Evolutionary conservation across 2,329 filamentous ascomycete genomes (phyloP).

Genomic region (Aureobasidium sp.): DNA sequence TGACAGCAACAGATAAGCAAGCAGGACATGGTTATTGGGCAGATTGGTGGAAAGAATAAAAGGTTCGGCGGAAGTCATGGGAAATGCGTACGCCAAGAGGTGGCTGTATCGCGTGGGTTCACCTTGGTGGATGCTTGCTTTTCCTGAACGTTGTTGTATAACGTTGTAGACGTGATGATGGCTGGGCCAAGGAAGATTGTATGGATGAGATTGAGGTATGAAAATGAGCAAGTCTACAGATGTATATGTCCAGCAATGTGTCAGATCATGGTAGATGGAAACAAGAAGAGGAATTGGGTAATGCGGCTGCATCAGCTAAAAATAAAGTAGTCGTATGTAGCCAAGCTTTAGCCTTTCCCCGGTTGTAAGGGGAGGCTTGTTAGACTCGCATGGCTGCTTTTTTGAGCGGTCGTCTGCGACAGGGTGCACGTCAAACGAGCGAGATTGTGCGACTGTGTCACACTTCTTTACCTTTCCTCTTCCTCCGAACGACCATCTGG

Average conservation of each 20-base stretch:
- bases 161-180: neutral
- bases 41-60: neutral
- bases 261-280: neutral
- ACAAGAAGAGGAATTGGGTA: neutral
- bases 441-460: neutral
- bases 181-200: neutral
- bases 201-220: neutral
- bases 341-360: neutral
- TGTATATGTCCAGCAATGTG: neutral
- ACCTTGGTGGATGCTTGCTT: constrained; percentile 9
- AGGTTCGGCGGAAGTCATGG: neutral
- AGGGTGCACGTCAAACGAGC: neutral
- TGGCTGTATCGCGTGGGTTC: neutral
- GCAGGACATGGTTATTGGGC: neutral
- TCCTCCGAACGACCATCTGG: neutral
- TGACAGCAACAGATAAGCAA: neutral
- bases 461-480: neutral
- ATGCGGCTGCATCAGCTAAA: neutral
- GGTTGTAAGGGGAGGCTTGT: neutral
- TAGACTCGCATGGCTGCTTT: neutral
- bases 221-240: neutral
- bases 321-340: neutral
- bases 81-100: neutral
- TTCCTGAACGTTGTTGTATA: neutral
- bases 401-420: neutral